Conservation (phyloP, 345 rosid species). For the Atalantia buxifolia region DNA sequence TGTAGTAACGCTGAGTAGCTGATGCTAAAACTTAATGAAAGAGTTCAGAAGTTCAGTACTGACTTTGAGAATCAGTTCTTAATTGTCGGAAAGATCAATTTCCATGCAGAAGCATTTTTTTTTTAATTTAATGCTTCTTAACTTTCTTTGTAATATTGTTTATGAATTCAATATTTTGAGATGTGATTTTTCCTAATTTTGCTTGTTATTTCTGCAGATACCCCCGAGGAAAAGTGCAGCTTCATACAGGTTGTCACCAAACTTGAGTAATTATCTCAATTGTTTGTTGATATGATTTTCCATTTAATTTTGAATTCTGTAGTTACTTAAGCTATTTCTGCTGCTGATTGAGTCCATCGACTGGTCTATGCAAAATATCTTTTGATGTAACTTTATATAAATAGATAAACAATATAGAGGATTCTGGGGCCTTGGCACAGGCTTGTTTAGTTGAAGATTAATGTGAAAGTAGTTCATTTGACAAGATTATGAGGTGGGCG, state of each 20-base stretch:
- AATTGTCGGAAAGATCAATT: background rate
- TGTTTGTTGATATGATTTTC: background rate
- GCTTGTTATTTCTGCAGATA: slow-evolving; percentile 65
- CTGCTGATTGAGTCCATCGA: background rate
- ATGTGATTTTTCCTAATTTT: slow-evolving; percentile 2
- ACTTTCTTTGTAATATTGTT: background rate
- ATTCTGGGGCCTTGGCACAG: background rate
- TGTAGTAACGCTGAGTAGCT: background rate
- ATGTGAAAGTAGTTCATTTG: background rate
- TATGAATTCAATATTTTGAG: background rate
- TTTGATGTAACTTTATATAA: background rate
- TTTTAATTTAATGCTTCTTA: background rate
- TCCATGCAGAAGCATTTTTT: background rate
- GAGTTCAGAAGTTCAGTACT: background rate
- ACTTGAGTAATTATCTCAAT: background rate
- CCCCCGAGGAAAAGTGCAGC: slow-evolving; percentile 97
- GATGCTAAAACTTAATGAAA: background rate
- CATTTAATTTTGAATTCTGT: background rate
- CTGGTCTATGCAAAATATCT: background rate
- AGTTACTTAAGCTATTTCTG: background rate
- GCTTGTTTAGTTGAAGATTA: background rate
- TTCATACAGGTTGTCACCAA: slow-evolving; percentile 75
- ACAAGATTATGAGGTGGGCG: background rate
- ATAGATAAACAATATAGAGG: background rate
- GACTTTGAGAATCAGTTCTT: background rate